These are phyloP conservation scores for Mycena sp. DNA, from an alignment of 1,284 basidiomycete species.

Conservation along the genomic window DNA sequence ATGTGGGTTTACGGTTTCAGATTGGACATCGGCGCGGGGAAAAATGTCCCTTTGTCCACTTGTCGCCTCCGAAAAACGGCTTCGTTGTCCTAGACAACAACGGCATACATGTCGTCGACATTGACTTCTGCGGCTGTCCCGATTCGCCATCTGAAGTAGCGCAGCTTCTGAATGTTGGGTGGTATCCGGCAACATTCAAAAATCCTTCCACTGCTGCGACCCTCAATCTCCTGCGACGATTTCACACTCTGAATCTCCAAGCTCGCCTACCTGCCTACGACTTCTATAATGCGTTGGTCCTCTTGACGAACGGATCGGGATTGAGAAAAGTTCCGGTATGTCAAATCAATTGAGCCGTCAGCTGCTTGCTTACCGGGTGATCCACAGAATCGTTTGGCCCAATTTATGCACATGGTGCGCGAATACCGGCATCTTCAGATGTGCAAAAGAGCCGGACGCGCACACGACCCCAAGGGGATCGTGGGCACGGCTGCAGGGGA, in stretches of 20 bases:
- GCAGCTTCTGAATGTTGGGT: conserved; percentile 32
- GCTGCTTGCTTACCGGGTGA: no score
- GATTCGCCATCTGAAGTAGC: conserved; percentile 3
- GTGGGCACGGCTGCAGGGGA: not conserved
- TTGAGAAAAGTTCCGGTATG: not conserved
- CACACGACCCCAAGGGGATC: not conserved
- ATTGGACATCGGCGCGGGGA: conserved; percentile 18
- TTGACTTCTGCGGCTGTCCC: conserved; percentile 49
- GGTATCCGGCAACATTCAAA: conserved; percentile 31
- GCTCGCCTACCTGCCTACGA: not conserved
- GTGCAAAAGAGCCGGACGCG: not conserved
- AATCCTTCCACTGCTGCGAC: conserved; percentile 25
- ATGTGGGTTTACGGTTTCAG: conserved; percentile 10
- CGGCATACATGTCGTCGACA: conserved; percentile 45
- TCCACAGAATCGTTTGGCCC: conserved; percentile 11
- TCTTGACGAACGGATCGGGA: not conserved
- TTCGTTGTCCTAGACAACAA: conserved; percentile 45
- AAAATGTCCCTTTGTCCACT: not conserved
- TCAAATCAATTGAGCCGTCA: not conserved
- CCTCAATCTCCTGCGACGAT: conserved; percentile 12
- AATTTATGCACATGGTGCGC: conserved; percentile 14
- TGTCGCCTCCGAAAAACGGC: not conserved
- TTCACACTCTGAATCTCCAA: not conserved
- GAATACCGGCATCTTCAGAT: conserved; percentile 13
- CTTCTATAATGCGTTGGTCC: not conserved